Evolutionary conservation across 1,139 yeast genomes (phyloP), one percentile per base, ranked within the genome.

Genomic region (Hyphopichia burtonii): DNA sequence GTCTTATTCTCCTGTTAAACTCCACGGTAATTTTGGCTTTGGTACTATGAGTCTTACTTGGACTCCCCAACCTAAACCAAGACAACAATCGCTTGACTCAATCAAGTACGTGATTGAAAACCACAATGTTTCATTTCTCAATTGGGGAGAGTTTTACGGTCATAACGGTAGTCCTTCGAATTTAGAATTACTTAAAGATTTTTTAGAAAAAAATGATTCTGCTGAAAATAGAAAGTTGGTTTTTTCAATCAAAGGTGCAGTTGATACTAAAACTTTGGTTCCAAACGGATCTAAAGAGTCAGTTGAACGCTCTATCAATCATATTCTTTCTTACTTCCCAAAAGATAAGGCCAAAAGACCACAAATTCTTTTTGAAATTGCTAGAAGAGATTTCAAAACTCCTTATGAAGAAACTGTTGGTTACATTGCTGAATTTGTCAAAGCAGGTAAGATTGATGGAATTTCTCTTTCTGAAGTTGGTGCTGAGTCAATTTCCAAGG

Each of bases 71-170:
- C 76, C 75, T n/a, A 58, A 61, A 16, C 71, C 82, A 20, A 59
- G 65, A 23, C 78, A 71, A 33, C 65, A 71, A 42, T 71, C 82
- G 1, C 61, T 80, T 44, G 71, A 71, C 32, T 58, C 73, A 14
- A 63, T 82, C 56, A 69, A 71, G 45, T 66, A 64, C 35, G 80
- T 80, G 10, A 58, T 75, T n/a, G 45, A 50, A 8, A 70, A 74
- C 28, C 66, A 71, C 34, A 82, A 80, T 28, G 76, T 76, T 43
- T 77, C 75, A 25, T 74, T 84, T 45, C 66, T 87, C 65, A 88
- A 88, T 55, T 80, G 80, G 25, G 95, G 94, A 43, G 93, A 84
- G 52, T 86, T 88, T 56, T 89, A 89, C 55, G 94, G 94, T 20
- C 60, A 71, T 0, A 63, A 71, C 38, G 63, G 66, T 37, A 68